phyloP scores from a whole-genome alignment of 176 grass and related monocot genomes.

The Eremochloa ophiuroides region DNA sequence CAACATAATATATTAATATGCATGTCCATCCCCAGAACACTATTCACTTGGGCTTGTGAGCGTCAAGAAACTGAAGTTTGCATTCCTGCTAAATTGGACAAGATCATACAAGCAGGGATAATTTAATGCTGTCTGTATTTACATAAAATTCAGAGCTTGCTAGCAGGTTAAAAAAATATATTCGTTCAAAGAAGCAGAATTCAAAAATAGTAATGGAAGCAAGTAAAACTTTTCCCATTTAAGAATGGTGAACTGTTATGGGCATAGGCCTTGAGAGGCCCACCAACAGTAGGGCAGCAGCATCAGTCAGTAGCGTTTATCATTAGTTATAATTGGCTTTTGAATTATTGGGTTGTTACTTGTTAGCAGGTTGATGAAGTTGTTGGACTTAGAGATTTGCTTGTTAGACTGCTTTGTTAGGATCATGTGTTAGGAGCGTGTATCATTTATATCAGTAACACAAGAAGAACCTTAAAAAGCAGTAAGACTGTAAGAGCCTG shows the following conservation, averaged over 20 bases:
- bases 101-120: neutral
- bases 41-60: neutral
- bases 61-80: neutral
- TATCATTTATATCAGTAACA: neutral
- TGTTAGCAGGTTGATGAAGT: neutral
- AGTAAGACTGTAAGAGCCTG: neutral
- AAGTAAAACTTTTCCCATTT: constrained; percentile 1
- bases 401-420: neutral
- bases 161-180: neutral
- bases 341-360: neutral
- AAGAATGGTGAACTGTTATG: neutral
- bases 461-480: neutral
- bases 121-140: neutral
- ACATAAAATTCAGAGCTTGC: constrained; percentile 3
- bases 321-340: neutral
- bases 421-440: neutral
- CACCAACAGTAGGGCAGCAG: neutral
- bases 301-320: neutral
- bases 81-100: neutral
- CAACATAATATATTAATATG: constrained; percentile 1
- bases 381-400: neutral
- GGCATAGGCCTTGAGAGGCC: neutral
- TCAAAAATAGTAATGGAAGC: neutral
- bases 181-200: constrained; percentile 2
- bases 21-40: neutral